These are phyloP conservation scores for Larix sibirica DNA, from an alignment of 83 land plant species.

Conservation along the genomic window DNA sequence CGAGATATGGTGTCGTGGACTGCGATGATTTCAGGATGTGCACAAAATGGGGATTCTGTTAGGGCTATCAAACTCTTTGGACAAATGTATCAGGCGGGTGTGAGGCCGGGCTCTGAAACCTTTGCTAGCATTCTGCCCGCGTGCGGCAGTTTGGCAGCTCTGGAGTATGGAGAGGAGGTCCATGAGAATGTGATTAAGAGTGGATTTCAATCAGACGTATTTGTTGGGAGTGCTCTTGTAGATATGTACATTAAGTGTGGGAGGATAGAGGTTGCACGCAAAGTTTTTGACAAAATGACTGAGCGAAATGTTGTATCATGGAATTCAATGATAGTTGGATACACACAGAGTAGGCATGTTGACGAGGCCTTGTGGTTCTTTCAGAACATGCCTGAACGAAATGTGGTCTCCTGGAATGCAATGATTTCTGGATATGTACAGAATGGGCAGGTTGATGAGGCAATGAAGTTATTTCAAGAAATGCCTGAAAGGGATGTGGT, in stretches of 20 bases:
- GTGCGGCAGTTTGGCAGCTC: neutral
- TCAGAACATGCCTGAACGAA: conserved; percentile 30
- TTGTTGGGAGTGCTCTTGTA: conserved; percentile 16
- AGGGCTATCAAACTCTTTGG: conserved; percentile 26
- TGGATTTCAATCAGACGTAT: neutral
- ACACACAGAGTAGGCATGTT: conserved; percentile 25
- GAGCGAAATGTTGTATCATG: conserved; percentile 25
- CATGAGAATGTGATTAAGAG: neutral
- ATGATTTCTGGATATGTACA: conserved; percentile 40
- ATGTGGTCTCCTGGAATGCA: conserved; percentile 27
- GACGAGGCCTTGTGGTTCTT: conserved; percentile 26
- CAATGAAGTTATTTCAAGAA: conserved; percentile 34
- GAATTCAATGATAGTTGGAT: conserved; percentile 47
- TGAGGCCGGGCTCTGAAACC: neutral
- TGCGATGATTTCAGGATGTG: conserved; percentile 5
- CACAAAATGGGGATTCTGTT: conserved; percentile 20
- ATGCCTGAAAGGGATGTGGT: conserved; percentile 17
- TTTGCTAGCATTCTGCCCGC: conserved; percentile 9
- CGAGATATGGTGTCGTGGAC: neutral
- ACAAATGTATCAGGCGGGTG: neutral
- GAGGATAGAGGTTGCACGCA: conserved; percentile 34
- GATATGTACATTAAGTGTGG: conserved; percentile 15
- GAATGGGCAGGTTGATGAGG: conserved; percentile 33
- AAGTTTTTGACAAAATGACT: conserved; percentile 20
- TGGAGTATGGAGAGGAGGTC: neutral